Evolutionary conservation across 495 filamentous ascomycete genomes (phyloP).

Genomic region (Penicillium roqueforti): DNA sequence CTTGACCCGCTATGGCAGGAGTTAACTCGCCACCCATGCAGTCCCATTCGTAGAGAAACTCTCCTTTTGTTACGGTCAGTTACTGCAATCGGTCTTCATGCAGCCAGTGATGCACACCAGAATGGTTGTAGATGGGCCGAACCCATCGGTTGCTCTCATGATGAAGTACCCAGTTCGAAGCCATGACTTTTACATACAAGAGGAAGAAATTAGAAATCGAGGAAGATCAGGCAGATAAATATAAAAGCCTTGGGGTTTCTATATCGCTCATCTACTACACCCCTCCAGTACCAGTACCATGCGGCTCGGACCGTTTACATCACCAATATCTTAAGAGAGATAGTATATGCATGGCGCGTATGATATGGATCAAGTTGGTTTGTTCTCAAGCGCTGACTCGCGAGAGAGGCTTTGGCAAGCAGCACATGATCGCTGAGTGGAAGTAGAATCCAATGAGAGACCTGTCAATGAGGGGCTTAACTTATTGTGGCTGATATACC

Average conservation of each 20-base stretch:
- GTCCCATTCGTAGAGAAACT: conserved; percentile 9
- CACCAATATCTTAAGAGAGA: not conserved
- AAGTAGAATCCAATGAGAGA: not conserved
- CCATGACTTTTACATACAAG: conserved; percentile 5
- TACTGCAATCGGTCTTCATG: not conserved
- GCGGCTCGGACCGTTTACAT: conserved; percentile 5
- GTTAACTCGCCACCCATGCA: not conserved
- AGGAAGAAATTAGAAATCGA: not conserved
- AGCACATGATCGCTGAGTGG: not conserved
- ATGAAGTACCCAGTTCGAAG: conserved; percentile 7
- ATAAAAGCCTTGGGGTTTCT: not conserved
- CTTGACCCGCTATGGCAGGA: not conserved
- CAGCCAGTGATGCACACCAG: not conserved
- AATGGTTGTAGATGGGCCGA: conserved; percentile 4
- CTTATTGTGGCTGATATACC: not conserved
- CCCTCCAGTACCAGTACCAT: not conserved
- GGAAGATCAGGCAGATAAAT: not conserved
- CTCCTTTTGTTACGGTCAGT: not conserved
- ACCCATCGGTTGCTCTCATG: not conserved
- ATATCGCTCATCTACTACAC: not conserved
- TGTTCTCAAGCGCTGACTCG: conserved; percentile 9
- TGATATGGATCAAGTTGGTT: not conserved
- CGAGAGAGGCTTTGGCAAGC: not conserved
- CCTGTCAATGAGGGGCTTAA: not conserved
- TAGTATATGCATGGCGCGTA: conserved; percentile 3